Conservation (phyloP, 257 asterid species). For the Misopates orontium region DNA sequence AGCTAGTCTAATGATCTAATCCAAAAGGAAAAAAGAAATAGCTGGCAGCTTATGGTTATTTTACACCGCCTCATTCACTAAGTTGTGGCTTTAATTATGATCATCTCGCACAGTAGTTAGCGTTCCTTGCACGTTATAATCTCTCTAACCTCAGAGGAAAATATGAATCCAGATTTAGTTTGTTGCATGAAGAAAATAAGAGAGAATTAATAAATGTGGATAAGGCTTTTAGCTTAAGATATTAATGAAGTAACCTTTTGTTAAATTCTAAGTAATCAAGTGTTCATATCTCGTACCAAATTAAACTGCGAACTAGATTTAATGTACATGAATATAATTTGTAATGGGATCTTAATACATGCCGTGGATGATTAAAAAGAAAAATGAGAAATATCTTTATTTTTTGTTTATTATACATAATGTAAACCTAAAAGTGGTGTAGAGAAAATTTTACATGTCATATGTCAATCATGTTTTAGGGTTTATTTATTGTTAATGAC, state of each 20-base stretch:
- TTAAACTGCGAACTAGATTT: too few species aligned
- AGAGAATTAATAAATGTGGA: conserved; percentile 23
- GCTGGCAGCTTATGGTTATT: conserved; percentile 23
- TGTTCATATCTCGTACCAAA: background rate
- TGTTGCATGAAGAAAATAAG: conserved; percentile 27
- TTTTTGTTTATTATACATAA: too few species aligned
- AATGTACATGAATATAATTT: too few species aligned
- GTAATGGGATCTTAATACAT: too few species aligned
- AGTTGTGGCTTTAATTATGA: conserved; percentile 7
- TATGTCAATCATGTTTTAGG: conserved; percentile 16
- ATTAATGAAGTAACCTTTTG: conserved; percentile 16
- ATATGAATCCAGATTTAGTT: background rate
- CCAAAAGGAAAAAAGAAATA: conserved; percentile 22
- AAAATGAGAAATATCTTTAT: too few species aligned
- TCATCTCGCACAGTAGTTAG: conserved; percentile 20
- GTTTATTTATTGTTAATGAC: background rate
- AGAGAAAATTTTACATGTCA: too few species aligned
- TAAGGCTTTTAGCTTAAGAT: conserved; percentile 21
- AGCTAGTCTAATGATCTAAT: conserved; percentile 6
- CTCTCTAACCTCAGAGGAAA: conserved; percentile 15
- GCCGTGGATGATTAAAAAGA: too few species aligned
- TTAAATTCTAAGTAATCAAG: conserved; percentile 22
- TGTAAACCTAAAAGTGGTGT: too few species aligned
- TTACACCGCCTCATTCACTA: conserved; percentile 26
- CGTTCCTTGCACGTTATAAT: conserved; percentile 43